These are phyloP conservation scores for Oryza rufipogon DNA, from an alignment of 176 grass and related monocot species.

Conservation along the genomic window DNA sequence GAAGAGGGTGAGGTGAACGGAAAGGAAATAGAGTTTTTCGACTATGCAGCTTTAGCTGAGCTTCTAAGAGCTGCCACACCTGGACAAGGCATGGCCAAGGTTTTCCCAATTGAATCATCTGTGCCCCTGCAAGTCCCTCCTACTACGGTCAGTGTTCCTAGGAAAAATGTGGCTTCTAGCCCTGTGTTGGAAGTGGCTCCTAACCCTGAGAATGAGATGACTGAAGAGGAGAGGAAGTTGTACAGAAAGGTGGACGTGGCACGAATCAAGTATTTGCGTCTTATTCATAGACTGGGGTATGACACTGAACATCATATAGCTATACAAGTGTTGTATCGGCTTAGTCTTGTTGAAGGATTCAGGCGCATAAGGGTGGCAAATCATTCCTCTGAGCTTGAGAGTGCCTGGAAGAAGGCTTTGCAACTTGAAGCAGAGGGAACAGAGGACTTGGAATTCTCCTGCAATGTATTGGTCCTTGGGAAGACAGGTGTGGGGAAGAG, in stretches of 20 bases:
- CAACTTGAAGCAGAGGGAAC: constrained; percentile 63
- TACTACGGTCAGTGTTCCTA: constrained; percentile 30
- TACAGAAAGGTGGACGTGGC: constrained; percentile 67
- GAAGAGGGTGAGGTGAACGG: constrained; percentile 31
- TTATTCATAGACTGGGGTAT: constrained; percentile 69
- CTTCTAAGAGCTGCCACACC: constrained; percentile 52
- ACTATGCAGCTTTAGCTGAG: constrained; percentile 54
- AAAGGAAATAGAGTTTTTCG: constrained; percentile 44
- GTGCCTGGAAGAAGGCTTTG: constrained; percentile 73
- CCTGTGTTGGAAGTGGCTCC: constrained; percentile 40
- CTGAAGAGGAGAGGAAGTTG: constrained; percentile 76
- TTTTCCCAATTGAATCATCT: constrained; percentile 44
- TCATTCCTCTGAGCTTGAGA: constrained; percentile 58
- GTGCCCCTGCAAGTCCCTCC: neutral
- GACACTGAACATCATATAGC: constrained; percentile 61
- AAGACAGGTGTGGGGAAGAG: constrained; percentile 95
- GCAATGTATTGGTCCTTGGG: constrained; percentile 86
- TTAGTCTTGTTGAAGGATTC: constrained; percentile 72
- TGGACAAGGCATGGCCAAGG: constrained; percentile 47
- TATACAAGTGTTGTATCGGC: constrained; percentile 65
- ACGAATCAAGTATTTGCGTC: constrained; percentile 69
- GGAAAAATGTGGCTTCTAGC: constrained; percentile 1
- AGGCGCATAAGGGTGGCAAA: constrained; percentile 54
- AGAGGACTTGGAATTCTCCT: constrained; percentile 74
- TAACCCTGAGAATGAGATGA: constrained; percentile 57